Conservation (phyloP, 805 yeast species). For the Clavispora santaluciae region DNA sequence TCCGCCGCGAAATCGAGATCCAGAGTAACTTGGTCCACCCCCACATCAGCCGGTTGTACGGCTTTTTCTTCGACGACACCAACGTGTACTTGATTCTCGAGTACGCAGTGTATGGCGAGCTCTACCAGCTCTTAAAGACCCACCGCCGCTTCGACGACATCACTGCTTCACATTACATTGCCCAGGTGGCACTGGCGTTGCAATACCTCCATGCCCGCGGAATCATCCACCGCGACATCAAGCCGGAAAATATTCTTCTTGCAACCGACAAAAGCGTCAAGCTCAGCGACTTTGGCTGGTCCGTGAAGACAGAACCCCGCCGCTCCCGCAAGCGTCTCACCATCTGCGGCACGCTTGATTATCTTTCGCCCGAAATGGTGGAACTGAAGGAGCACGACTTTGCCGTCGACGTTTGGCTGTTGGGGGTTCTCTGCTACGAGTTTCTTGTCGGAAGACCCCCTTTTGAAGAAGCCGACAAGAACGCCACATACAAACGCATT, state of each 20-base stretch:
- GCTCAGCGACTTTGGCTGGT: constrained; percentile 95
- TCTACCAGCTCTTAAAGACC: constrained; percentile 67
- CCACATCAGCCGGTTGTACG: constrained; percentile 74
- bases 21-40: constrained; percentile 77
- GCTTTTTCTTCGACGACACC: constrained; percentile 76
- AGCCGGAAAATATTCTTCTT: constrained; percentile 86
- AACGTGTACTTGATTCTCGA: constrained; percentile 83
- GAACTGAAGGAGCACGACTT: constrained; percentile 75
- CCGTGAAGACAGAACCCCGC: constrained; percentile 46
- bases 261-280: constrained; percentile 74
- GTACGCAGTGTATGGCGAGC: constrained; percentile 80
- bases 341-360: constrained; percentile 92
- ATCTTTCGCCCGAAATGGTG: constrained; percentile 93
- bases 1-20: constrained; percentile 87
- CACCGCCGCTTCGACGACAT: constrained; percentile 66
- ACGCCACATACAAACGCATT: constrained; percentile 75
- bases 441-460: constrained; percentile 88
- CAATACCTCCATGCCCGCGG: constrained; percentile 71
- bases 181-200: constrained; percentile 79
- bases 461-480: constrained; percentile 76
- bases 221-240: constrained; percentile 87
- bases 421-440: constrained; percentile 84
- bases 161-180: constrained; percentile 72
- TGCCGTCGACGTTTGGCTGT: constrained; percentile 86
- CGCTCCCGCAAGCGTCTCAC: constrained; percentile 53